Conservation (phyloP, 495 filamentous ascomycete genomes). For the Terfezia claveryi region DNA sequence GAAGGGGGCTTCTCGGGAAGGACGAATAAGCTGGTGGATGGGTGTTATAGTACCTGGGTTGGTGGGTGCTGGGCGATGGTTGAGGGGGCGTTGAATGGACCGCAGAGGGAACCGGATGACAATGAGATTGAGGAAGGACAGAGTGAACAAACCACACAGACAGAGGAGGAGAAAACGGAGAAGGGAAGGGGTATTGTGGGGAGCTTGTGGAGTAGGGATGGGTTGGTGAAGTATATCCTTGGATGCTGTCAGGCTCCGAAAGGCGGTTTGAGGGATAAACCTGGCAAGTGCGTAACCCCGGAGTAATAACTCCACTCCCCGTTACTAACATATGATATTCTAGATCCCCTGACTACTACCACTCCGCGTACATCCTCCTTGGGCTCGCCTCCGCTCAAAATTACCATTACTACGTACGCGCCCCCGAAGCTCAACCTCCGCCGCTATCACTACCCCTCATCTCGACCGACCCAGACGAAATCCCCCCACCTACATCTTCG, state of each 20-base stretch:
- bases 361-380: conserved; percentile 72
- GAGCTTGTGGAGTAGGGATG: conserved; percentile 60
- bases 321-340: conserved; percentile 2
- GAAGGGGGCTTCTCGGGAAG: conserved; percentile 82
- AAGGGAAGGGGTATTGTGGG: conserved; percentile 18
- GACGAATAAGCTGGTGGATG: conserved; percentile 96
- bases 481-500: conserved; percentile 6
- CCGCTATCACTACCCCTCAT: conserved; percentile 35
- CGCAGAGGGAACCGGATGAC: conserved; percentile 6
- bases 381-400: conserved; percentile 70
- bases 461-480: conserved; percentile 36
- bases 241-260: conserved; percentile 57
- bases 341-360: conserved; percentile 68
- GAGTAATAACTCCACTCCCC: not conserved
- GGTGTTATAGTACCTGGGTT: conserved; percentile 95
- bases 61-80: conserved; percentile 82
- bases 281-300: conserved; percentile 45
- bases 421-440: not conserved
- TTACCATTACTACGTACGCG: conserved; percentile 37
- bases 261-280: conserved; percentile 86
- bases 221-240: conserved; percentile 68
- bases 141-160: not conserved
- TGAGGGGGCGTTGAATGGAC: conserved; percentile 49
- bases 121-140: not conserved
- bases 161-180: conserved; percentile 1